Conservation (phyloP, 345 rosid species). For the Ceriops tagal region DNA sequence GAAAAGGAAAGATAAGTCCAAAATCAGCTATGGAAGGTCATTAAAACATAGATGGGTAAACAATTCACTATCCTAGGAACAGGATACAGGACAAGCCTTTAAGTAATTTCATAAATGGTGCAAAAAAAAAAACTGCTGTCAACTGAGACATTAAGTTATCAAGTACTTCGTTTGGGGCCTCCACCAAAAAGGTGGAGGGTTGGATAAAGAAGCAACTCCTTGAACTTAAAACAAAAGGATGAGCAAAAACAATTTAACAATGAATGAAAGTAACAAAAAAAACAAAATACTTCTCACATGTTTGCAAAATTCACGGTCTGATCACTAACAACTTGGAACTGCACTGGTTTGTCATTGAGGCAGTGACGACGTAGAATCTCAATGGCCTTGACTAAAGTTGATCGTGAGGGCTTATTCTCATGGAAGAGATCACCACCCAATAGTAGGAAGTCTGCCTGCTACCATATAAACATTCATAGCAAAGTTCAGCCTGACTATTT, state of each 20-base stretch:
- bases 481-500: not conserved
- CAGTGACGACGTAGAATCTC: constrained; percentile 97
- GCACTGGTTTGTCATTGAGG: constrained; percentile 83
- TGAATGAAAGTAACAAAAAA: not conserved
- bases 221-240: not conserved
- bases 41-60: not conserved
- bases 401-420: constrained; percentile 96
- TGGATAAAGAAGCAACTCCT: too few relatives aligned
- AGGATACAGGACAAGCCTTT: not conserved
- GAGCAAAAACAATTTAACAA: not conserved
- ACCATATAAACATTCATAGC: constrained; percentile 17
- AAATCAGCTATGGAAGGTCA: not conserved
- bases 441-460: constrained; percentile 86
- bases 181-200: too few relatives aligned
- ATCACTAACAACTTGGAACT: constrained; percentile 97
- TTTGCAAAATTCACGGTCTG: constrained; percentile 90
- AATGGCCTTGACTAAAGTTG: constrained; percentile 86
- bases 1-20: not conserved
- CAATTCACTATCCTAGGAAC: not conserved
- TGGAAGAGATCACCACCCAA: constrained; percentile 99
- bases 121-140: not conserved
- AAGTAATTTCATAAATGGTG: not conserved
- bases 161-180: not conserved
- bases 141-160: not conserved
- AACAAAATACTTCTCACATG: constrained; percentile 36